Evolutionary conservation across 2,329 filamentous ascomycete species (phyloP).

Genomic region (Myriosclerotinia curreyana): DNA sequence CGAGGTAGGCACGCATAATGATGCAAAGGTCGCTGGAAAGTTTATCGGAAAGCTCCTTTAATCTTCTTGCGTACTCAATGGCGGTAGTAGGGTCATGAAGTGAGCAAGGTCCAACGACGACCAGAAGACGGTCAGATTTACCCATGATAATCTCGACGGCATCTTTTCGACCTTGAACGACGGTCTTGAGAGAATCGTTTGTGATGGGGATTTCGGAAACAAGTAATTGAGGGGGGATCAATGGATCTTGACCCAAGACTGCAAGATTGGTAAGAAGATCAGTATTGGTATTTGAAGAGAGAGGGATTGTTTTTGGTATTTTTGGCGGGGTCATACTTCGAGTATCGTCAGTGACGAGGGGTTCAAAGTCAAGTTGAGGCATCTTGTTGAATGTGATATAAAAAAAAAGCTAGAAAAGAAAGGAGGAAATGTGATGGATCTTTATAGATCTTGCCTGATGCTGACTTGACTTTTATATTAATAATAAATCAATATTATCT

Average conservation of each 20-base stretch:
- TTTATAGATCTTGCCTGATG: constrained; percentile 9
- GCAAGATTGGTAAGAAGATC: constrained; percentile 25
- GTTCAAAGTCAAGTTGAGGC: constrained; percentile 35
- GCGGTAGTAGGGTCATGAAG: constrained; percentile 91
- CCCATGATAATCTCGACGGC: constrained; percentile 43
- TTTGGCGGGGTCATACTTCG: constrained; percentile 44
- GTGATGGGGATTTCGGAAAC: constrained; percentile 78
- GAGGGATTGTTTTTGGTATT: constrained; percentile 10
- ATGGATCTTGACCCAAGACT: constrained; percentile 92
- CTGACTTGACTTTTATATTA: neutral
- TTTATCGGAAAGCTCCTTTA: constrained; percentile 75
- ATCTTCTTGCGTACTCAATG: constrained; percentile 78
- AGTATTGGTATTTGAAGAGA: constrained; percentile 23
- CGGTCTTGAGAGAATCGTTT: constrained; percentile 60
- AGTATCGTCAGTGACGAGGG: constrained; percentile 48
- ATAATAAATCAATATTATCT: neutral
- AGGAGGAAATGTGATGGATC: neutral
- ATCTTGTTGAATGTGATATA: constrained; percentile 28
- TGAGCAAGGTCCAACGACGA: constrained; percentile 93
- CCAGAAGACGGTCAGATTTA: constrained; percentile 73
- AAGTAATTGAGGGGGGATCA: constrained; percentile 85
- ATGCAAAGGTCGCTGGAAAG: constrained; percentile 81
- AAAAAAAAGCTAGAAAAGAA: constrained; percentile 6
- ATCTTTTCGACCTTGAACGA: constrained; percentile 67
- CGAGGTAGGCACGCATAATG: constrained; percentile 97